Percentiles rank a stretch among this genome's conserved stretches.
Conservation (phyloP, 257 asterid species). For the Parsonsia alboflavescens region DNA sequence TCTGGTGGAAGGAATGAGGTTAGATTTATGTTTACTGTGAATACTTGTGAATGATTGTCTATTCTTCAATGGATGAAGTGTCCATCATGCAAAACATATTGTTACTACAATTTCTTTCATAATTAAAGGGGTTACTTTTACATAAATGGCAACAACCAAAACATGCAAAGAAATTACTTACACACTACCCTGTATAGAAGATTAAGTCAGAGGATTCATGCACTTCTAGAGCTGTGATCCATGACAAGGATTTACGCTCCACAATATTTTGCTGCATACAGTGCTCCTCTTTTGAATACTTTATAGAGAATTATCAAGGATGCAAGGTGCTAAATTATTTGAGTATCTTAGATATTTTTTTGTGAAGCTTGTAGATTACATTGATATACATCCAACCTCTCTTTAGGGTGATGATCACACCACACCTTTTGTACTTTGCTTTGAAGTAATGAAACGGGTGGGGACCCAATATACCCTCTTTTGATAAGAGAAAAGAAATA, state of each 20-base stretch:
- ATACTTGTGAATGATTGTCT: neutral
- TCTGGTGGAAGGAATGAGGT: slow-evolving; percentile 66
- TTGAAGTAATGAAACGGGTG: no score
- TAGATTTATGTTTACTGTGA: slow-evolving; percentile 1
- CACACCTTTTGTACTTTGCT: no score
- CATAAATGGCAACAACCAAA: neutral
- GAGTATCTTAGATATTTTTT: no score
- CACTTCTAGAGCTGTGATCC: neutral
- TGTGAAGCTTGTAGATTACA: no score
- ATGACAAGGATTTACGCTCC: neutral
- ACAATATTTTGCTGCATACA: no score
- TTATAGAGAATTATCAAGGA: no score
- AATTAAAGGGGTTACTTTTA: neutral
- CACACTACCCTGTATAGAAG: neutral
- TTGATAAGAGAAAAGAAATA: no score
- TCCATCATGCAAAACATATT: neutral
- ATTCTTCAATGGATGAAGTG: neutral
- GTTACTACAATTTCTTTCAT: neutral
- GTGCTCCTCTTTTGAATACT: no score
- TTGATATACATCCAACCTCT: no score
- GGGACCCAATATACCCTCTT: no score
- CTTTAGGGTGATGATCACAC: no score
- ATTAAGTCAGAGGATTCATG: neutral
- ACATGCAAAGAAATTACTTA: neutral
- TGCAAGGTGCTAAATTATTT: no score